These are phyloP conservation scores for Coemansia sp. DNA, from an alignment of 192 early-diverging fungal species.

Conservation along the genomic window DNA sequence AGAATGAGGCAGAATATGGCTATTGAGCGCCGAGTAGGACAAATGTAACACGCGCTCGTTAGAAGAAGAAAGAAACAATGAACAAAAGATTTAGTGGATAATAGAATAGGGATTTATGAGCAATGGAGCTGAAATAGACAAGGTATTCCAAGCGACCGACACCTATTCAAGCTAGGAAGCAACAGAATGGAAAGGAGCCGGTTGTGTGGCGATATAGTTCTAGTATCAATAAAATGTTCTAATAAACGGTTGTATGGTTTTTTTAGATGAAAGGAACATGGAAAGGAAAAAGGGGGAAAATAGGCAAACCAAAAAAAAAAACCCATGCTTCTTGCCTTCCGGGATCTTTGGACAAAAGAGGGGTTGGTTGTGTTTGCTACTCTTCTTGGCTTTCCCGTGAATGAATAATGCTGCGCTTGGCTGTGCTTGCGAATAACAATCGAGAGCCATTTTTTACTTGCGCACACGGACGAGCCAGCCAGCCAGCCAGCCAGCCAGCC, in stretches of 20 bases:
- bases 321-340: neutral
- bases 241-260: constrained; percentile 1
- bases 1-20: neutral
- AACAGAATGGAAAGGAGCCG: neutral
- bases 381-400: neutral
- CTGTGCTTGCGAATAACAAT: constrained; percentile 5
- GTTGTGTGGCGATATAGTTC: neutral
- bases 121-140: neutral
- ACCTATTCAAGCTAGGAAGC: neutral
- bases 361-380: neutral
- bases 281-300: constrained; percentile 8
- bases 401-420: neutral
- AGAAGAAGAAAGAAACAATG: constrained; percentile 5
- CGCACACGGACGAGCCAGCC: neutral
- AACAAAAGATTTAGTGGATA: constrained; percentile 1
- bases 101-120: neutral
- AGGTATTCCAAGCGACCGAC: neutral
- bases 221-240: constrained; percentile 1
- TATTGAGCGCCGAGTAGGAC: neutral
- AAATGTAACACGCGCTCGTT: constrained; percentile 1
- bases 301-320: constrained; percentile 5
- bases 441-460: neutral
- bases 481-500: neutral
- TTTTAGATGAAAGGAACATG: constrained; percentile 13
- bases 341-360: neutral